Conservation (phyloP, 2,329 filamentous ascomycete species). For the Tolypocladium ovalisporum region DNA sequence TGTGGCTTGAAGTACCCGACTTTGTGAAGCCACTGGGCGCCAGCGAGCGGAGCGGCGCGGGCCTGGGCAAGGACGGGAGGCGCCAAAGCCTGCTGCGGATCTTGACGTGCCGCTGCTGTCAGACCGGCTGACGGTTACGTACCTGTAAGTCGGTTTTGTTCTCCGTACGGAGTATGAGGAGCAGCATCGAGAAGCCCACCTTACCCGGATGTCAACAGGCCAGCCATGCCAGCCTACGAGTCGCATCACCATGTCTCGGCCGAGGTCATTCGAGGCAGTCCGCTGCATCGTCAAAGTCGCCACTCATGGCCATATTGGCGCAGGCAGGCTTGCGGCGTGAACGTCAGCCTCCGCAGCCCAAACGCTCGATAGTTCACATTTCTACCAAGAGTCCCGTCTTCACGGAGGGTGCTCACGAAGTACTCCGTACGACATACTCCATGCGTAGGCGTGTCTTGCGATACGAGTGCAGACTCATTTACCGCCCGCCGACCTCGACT, state of each 20-base stretch:
- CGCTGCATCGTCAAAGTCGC: not conserved
- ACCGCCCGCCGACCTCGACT: not conserved
- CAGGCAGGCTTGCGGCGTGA: not conserved
- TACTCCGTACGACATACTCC: not conserved
- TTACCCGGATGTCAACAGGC: not conserved
- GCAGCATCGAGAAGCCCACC: not conserved
- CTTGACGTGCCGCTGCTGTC: not conserved
- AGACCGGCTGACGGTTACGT: not conserved
- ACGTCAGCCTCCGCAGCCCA: not conserved
- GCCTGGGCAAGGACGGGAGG: not conserved
- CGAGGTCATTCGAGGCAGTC: not conserved
- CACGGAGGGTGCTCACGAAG: not conserved
- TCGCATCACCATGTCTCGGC: not conserved
- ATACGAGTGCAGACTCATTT: not conserved
- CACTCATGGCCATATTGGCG: not conserved
- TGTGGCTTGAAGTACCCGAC: not conserved
- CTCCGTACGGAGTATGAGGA: too few relatives aligned
- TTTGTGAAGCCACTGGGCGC: not conserved
- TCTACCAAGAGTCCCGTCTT: not conserved
- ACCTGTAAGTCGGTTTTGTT: not conserved
- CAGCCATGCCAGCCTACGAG: not conserved
- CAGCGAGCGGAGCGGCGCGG: not conserved
- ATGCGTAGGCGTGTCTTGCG: not conserved
- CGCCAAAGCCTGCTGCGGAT: not conserved
- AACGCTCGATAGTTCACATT: not conserved